Percentiles rank a stretch among this genome's conserved stretches.
Conservation (phyloP, 2,329 filamentous ascomycete genomes). For the Westerdykella ornata region DNA sequence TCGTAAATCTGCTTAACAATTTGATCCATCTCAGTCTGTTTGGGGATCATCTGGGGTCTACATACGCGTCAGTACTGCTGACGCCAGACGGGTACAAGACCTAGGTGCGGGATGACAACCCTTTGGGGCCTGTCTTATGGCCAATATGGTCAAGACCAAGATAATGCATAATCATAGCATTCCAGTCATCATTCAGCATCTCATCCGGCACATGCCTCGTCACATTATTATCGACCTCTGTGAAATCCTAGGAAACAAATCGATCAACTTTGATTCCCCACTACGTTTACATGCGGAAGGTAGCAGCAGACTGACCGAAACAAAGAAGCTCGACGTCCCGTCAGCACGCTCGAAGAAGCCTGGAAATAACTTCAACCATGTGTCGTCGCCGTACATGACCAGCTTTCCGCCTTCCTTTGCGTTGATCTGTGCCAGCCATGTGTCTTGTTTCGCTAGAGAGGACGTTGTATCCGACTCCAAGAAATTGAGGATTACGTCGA, state of each 20-base stretch:
- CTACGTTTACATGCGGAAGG: constrained; percentile 29
- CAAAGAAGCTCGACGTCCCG: constrained; percentile 96
- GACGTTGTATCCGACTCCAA: constrained; percentile 90
- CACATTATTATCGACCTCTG: constrained; percentile 95
- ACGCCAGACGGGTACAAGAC: neutral
- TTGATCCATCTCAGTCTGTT: constrained; percentile 88
- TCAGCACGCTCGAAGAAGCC: constrained; percentile 78
- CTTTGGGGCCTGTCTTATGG: constrained; percentile 85
- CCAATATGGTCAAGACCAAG: constrained; percentile 95
- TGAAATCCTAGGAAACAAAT: constrained; percentile 67
- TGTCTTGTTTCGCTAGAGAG: constrained; percentile 80
- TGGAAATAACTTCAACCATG: constrained; percentile 95
- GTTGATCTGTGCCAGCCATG: constrained; percentile 91
- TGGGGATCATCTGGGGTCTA: constrained; percentile 84
- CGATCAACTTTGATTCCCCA: constrained; percentile 15
- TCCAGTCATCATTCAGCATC: constrained; percentile 74
- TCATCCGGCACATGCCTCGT: constrained; percentile 80
- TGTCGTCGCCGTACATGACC: constrained; percentile 95
- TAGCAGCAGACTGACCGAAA: constrained; percentile 61
- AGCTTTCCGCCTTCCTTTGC: constrained; percentile 59
- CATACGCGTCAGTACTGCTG: constrained; percentile 5
- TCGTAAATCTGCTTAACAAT: constrained; percentile 71
- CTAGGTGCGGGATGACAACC: constrained; percentile 42
- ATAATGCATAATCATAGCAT: constrained; percentile 89
- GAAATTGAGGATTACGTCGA: constrained; percentile 94